Evolutionary conservation across 768 basidiomycete species (phyloP), one percentile per base, ranked within the genome.

Genomic region (Leucocoprinus birnbaumii): DNA sequence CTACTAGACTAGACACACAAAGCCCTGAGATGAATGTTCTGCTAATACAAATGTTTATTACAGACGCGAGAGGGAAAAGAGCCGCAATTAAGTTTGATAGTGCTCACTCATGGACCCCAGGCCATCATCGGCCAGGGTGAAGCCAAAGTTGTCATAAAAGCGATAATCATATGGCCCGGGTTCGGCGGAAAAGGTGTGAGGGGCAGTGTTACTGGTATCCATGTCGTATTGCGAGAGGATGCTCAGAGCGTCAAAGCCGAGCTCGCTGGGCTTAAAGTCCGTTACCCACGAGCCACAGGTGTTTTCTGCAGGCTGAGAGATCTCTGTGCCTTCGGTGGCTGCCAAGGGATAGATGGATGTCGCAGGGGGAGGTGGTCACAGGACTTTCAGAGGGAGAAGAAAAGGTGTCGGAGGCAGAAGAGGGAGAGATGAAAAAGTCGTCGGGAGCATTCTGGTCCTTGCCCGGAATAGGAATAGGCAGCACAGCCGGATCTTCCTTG

Each of bases 301-400:
- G 54, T 34, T 57, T 53, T 47, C 56, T 19, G 10, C 51, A 34
- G 51, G 49, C 22, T 56, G 57, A 53, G 40, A 19, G 5, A 38
- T 21, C 19, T 52, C 59, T 3, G 52, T 37, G 8, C 41, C 50
- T 6, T 58, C 59, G 14, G 42, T 53, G 3, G 58, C 49, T 25
- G 62, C 62, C 2, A 64, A 51, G 18, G 65, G 65, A 37, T 66
- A 65, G 2, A 59, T 59, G 9, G 67, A 63, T 21, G 63, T 56
- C 6, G 67, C 61, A 11, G 68, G 67, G 1, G 66, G n/a, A 62
- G 1, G 59, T 57, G 16, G 55, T 57, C 13, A 53, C 60, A 6
- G 65, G 65, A 50, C 67, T 70, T 48, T 72, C 70, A 25, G 72
- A 59, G 16, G 74, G 71, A 10, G 73, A 74, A 19, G 68, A 62